Conservation (phyloP, 805 yeast genomes). For the Ogataea trehalophila region DNA sequence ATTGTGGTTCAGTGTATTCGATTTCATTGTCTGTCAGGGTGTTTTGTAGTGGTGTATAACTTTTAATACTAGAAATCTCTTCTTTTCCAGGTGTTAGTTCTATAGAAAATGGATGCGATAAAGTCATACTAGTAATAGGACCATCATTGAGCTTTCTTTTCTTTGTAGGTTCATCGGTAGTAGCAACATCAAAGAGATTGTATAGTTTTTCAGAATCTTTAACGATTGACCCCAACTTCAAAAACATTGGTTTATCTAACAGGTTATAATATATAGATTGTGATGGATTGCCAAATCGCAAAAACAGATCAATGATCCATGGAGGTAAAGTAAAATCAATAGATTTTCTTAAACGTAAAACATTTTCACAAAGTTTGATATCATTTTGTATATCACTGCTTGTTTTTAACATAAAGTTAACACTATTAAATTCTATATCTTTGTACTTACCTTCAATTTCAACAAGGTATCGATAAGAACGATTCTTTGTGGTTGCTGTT, state of each 20-base stretch:
- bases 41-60: background rate
- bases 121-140: no score
- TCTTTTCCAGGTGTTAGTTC: background rate
- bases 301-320: constrained; percentile 31
- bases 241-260: constrained; percentile 4
- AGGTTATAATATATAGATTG: constrained; percentile 8
- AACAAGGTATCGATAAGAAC: constrained; percentile 1
- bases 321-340: constrained; percentile 22
- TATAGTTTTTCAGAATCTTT: background rate
- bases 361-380: background rate
- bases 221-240: constrained; percentile 24
- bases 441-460: background rate
- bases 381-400: background rate
- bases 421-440: background rate
- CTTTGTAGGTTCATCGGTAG: background rate
- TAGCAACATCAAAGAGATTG: background rate
- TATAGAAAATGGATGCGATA: background rate
- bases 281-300: constrained; percentile 30
- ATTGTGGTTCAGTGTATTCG: constrained; percentile 1
- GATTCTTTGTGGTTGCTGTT: background rate
- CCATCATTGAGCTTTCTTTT: constrained; percentile 4
- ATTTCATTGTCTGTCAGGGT: background rate
- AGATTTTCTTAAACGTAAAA: background rate
- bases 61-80: background rate
- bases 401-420: constrained; percentile 2